Evolutionary conservation across 345 rosid genomes (phyloP), one percentile per base, ranked within the genome.

Genomic region (Eucalyptus paniculata): DNA sequence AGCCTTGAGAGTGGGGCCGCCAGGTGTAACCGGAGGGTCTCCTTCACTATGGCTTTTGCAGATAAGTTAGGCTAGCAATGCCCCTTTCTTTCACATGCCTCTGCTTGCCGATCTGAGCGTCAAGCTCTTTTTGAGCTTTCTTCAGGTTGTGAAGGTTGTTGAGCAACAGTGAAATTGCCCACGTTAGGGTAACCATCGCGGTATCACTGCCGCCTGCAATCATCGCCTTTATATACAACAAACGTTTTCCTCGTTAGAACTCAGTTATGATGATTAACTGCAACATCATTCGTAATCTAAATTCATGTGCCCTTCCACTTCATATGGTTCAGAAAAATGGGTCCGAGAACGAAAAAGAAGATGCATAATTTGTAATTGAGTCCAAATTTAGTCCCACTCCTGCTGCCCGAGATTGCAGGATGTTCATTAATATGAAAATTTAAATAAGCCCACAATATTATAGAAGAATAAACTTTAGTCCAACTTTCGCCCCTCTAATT

Each of bases 1-100:
- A 89, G 86, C 80, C 89, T 91, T 13, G 87, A 50, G 8, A 94
- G 83, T 30, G 92, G 93, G 23, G 88, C 91, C 11, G 92, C 91
- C 4, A 91, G 93, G 88, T 91, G 69, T 26, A 94, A 72, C 8
- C 91, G n/a, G n/a, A n/a, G n/a, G n/a, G n/a, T n/a, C n/a, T n/a
- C n/a, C n/a, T n/a, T n/a, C n/a, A n/a, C n/a, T n/a, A n/a, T n/a
- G n/a, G n/a, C n/a, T n/a, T n/a, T n/a, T n/a, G n/a, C n/a, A n/a
- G n/a, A n/a, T n/a, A n/a, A n/a, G n/a, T n/a, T n/a, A n/a, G n/a
- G n/a, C n/a, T n/a, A n/a, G n/a, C n/a, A n/a, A n/a, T n/a, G n/a
- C n/a, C n/a, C n/a, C n/a, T n/a, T n/a, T n/a, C n/a, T n/a, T n/a
- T n/a, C n/a, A n/a, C n/a, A n/a, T n/a, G n/a, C n/a, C n/a, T n/a